Conservation (phyloP, 176 grass and related monocot genomes). For the Musa acuminata region DNA sequence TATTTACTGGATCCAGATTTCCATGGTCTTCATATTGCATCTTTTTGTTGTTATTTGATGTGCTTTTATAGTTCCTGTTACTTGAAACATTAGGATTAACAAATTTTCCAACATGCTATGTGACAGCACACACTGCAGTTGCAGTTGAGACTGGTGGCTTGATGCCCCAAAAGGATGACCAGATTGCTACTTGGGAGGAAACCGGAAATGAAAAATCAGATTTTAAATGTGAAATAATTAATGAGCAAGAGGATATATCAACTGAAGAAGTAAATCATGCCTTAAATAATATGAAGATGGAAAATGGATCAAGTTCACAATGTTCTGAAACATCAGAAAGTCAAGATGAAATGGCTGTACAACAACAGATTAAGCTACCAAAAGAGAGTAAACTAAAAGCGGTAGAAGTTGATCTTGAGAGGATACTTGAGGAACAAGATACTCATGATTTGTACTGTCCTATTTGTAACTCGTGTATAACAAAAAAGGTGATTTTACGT, state of each 20-base stretch:
- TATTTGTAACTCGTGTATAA: conserved; percentile 84
- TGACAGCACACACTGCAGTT: not conserved
- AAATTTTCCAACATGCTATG: not conserved
- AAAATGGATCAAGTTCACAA: conserved; percentile 33
- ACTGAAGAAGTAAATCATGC: conserved; percentile 20
- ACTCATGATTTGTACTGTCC: conserved; percentile 78
- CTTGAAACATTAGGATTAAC: not conserved
- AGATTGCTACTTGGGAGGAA: not conserved
- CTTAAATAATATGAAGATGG: conserved; percentile 1
- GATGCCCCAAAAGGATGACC: not conserved
- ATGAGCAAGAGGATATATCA: conserved; percentile 1
- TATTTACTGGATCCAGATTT: not conserved
- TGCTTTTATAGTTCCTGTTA: not conserved
- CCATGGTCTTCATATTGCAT: not conserved
- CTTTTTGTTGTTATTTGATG: not conserved
- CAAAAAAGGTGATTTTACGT: conserved; percentile 65
- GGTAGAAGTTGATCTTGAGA: conserved; percentile 59
- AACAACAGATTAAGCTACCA: conserved; percentile 9
- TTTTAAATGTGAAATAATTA: not conserved
- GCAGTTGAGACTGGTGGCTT: not conserved
- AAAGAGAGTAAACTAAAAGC: conserved; percentile 12
- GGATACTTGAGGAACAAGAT: conserved; percentile 67
- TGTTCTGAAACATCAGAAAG: conserved; percentile 6
- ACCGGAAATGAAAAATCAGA: not conserved
- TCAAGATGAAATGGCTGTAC: conserved; percentile 11